Base-by-base conservation (phyloP, 345 rosid species). In the Dovyalis caffra region DNA sequence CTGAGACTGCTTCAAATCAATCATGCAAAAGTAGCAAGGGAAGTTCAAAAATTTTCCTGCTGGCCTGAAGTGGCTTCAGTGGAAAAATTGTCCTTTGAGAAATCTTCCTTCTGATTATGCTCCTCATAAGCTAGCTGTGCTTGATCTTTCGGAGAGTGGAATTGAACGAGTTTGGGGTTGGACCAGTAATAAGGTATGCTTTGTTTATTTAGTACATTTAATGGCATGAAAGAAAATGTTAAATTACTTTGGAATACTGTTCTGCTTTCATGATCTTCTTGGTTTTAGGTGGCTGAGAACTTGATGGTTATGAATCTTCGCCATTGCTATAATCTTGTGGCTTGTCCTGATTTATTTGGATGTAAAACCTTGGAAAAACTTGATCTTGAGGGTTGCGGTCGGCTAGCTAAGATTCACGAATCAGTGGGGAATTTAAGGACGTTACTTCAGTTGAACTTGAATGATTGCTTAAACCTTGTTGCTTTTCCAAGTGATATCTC, bases 1-100 rank as follows among this genome's bases (percentile, higher is more conserved):
- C 81, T 92, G 40, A 86, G 90, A 77, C 77, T 92, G 74, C 97
- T 92, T 53, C 87, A 88, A 37, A 86, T 90, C 76, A 87, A 89
- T 74, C 21, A 88, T 70, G 84, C 72, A 64, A 78, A 81, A 65
- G 68, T 92, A n/a, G 74, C 78, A 83, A 70, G 97, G 97, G 53
- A 74, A 78, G 20, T 84, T 83, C 38, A 78, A 83, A 56, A 74
- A 56, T 90, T n/a, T n/a, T n/a, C n/a, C n/a, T n/a, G n/a, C n/a
- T n/a, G n/a, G n/a, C n/a, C n/a, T n/a, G n/a, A n/a, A n/a, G n/a
- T n/a, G n/a, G n/a, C n/a, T n/a, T n/a, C n/a, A n/a, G n/a, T n/a
- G n/a, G n/a, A n/a, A n/a, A n/a, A n/a, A n/a, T n/a, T n/a, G n/a
- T n/a, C n/a, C n/a, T n/a, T n/a, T n/a, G n/a, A n/a, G n/a, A n/a